Percentiles rank a stretch among this genome's conserved stretches.
Conservation (phyloP, 768 basidiomycete genomes). For the Kondoa subrosea region DNA sequence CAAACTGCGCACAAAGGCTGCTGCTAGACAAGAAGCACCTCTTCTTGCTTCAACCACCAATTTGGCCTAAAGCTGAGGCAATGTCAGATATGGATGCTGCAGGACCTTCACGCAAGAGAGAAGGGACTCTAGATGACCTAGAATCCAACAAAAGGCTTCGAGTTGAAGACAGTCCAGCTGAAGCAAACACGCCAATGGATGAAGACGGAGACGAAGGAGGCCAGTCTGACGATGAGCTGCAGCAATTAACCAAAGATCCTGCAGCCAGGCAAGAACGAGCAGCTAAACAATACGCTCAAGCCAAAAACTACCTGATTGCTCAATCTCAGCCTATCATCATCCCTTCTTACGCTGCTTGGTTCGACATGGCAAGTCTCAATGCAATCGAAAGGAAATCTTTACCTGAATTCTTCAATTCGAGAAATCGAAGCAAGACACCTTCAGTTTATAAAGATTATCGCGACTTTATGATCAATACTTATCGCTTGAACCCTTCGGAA, state of each 20-base stretch:
- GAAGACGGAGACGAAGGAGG: not conserved
- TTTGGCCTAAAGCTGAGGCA: not conserved
- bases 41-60: not conserved
- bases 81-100: not conserved
- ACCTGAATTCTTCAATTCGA: conserved; percentile 94
- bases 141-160: not conserved
- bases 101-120: not conserved
- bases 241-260: not conserved
- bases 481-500: conserved; percentile 77
- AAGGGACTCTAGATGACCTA: not conserved
- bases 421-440: conserved; percentile 88
- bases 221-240: not conserved
- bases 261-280: not conserved
- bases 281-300: conserved; percentile 28
- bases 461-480: conserved; percentile 99
- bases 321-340: conserved; percentile 92
- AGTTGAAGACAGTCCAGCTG: not conserved
- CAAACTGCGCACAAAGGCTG: too few relatives aligned
- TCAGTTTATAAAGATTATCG: conserved; percentile 97
- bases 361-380: conserved; percentile 85
- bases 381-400: conserved; percentile 77
- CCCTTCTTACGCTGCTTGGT: conserved; percentile 95
- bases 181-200: not conserved
- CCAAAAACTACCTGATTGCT: conserved; percentile 81
- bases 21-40: too few relatives aligned